Conservation (phyloP, 805 yeast genomes). For the Metschnikowia sp. region DNA sequence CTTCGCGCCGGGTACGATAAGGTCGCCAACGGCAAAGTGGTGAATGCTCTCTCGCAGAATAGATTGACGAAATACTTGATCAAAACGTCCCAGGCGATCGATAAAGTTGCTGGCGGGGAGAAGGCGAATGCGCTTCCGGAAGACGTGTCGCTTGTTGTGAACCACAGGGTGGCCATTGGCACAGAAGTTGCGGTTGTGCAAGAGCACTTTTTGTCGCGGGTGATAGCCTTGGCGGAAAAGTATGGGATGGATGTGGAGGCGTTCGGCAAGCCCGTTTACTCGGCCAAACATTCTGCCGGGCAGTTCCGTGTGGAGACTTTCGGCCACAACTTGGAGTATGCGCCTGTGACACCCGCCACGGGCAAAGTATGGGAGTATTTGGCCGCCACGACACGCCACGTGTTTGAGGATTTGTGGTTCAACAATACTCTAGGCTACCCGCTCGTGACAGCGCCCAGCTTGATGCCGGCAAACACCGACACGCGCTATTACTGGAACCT, state of each 20-base stretch:
- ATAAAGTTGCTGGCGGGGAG: conserved; percentile 35
- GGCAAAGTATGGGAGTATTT: conserved; percentile 40
- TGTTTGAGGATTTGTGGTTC: conserved; percentile 42
- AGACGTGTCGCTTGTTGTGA: conserved; percentile 25
- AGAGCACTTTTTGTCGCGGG: conserved; percentile 26
- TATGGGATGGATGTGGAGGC: conserved; percentile 13
- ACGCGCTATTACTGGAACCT: conserved; percentile 63
- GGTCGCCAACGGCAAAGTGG: conserved; percentile 28
- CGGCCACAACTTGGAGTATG: conserved; percentile 10
- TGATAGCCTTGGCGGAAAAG: conserved; percentile 19
- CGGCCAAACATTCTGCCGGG: conserved; percentile 4
- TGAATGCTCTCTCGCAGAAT: conserved; percentile 18
- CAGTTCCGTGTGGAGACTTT: conserved; percentile 3
- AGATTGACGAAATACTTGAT: conserved; percentile 26
- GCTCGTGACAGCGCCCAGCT: conserved; percentile 50
- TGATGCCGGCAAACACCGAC: conserved; percentile 72
- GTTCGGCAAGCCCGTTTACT: conserved; percentile 9
- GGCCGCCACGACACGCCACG: conserved; percentile 44
- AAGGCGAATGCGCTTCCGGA: conserved; percentile 42
- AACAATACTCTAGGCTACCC: conserved; percentile 25
- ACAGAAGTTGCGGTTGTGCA: conserved; percentile 22
- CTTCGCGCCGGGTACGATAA: conserved; percentile 36
- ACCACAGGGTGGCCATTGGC: conserved; percentile 36
- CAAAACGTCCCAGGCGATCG: conserved; percentile 35
- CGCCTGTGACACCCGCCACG: conserved; percentile 17